A percentile compares a stretch with the other conserved stretches of the same genome.
Conservation (phyloP, 768 basidiomycete species). For the Macrolepiota fuliginosa region DNA sequence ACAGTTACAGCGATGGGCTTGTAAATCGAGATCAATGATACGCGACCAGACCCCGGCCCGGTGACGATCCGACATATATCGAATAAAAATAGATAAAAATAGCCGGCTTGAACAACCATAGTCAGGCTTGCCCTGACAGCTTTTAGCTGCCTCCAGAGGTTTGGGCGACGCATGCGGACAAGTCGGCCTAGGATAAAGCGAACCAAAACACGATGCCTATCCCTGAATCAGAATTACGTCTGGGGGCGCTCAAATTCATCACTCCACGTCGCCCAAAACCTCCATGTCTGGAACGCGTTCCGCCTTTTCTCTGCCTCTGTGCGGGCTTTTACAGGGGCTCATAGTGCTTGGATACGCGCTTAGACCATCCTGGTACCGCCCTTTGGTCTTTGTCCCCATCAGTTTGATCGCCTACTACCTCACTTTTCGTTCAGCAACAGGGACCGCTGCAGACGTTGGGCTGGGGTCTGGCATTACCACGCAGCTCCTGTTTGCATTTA, state of each 20-base stretch:
- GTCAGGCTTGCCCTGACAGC: no score
- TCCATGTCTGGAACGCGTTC: slow-evolving; percentile 5
- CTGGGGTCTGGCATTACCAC: slow-evolving; percentile 22
- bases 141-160: no score
- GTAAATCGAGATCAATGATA: not conserved
- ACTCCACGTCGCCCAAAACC: not conserved
- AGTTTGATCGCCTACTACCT: slow-evolving; percentile 21
- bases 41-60: not conserved
- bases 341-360: slow-evolving; percentile 5
- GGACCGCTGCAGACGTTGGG: slow-evolving; percentile 21
- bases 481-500: slow-evolving; percentile 25
- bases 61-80: not conserved
- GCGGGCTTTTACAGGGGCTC: not conserved
- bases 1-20: not conserved
- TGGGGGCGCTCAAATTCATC: not conserved
- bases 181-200: no score
- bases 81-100: no score
- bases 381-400: slow-evolving; percentile 14
- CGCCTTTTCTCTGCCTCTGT: slow-evolving; percentile 6
- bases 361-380: slow-evolving; percentile 4
- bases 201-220: not conserved
- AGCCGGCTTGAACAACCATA: no score
- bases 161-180: no score
- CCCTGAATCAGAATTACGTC: not conserved
- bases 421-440: slow-evolving; percentile 26